Evolutionary conservation across 1,284 basidiomycete genomes (phyloP), one percentile per base, ranked within the genome.

Genomic region (Thecaphora frezii): DNA sequence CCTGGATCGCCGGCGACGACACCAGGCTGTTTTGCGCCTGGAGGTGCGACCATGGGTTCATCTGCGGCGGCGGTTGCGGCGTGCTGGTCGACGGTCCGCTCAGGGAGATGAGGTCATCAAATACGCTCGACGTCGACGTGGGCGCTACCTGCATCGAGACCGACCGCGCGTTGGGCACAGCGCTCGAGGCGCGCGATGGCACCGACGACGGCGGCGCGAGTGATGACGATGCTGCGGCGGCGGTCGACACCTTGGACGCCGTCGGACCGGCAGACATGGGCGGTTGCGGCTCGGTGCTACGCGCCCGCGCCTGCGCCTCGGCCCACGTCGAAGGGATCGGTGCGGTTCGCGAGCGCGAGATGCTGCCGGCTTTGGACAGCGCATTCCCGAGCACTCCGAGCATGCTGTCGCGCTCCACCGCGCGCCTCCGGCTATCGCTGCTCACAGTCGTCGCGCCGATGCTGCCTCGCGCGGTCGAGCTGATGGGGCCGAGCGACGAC

Each of bases 271-370:
- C 37, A 19, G 54, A 24, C 36, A 36, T 57, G 5, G 59, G 66
- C 13, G 53, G 42, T 9, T 51, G 57, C 28, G 53, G 57, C 5
- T 54, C 58, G 8, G 58, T 54, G 23, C 52, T 51, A 42, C 50
- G 55, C 7, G 52, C 62, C 46, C 56, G 48, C 26, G 51, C 52
- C 44, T 66, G 58, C 1, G 69, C 69, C 43, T 69, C 61, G 25
- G 58, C 58, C 69, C 66, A 69, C 5, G 69, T 51, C n/a, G 54
- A 41, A 8, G 69, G 69, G 18, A 71, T 69, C 21, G 69, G 69
- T 21, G 69, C 65, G 24, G 69, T 71, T 19, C 66, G 53, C 21
- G 66, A 68, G 13, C 68, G 58, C 2, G 56, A 52, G 22, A 68
- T 69, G 45, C 59, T 57, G 51, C 44, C 57, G 18, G 39, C 56